Base-by-base conservation (phyloP, 257 asterid genomes). In the Nicotiana attenuata region DNA sequence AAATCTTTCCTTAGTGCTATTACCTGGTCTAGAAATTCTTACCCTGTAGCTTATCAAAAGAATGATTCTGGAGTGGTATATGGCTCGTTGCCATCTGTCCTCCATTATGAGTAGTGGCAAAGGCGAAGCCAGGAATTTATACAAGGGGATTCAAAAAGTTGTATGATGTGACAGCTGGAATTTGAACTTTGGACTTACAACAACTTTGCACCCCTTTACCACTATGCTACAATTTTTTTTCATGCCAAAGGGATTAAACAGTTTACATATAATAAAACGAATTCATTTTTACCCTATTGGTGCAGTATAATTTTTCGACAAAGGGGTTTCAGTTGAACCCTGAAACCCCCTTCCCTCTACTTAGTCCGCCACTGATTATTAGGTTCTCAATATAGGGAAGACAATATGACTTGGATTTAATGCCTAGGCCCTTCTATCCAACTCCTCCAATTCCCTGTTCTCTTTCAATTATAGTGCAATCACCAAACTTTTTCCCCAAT, bases 401-500 rank as follows among this genome's bases (percentile, higher is more conserved):
- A 38, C 77, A 38, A 68, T n/a, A 38, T 38, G 19, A 69, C 57
- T 10, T 38, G 56, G 19, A 38, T 10, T 68, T 68, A 35, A 5
- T 38, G 20, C 22, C 56, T n/a, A 38, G n/a, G 31, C 77, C 31
- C 31, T 38, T 38, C 17, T 10, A 38, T 20, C 77, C 31, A 69
- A 38, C 16, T 41, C 57, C 10, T 35, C 55, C 5, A n/a, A 2
- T 67, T 33, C 76, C 76, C 53, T 19, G 7, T 38, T 38, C 31
- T 69, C 77, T 38, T 38, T 38, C 57, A 69, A 20, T 11, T 69
- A n/a, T n/a, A 69, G n/a, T n/a, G 77, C 77, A 69, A 19, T 69
- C 76, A 9, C 13, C 33, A 38, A 38, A 26, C 13, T n/a, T 35
- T 11, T 68, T 38, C 55, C 11, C 29, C 28, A 38, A 59, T 59